Percentiles rank a stretch among this genome's conserved stretches.
Conservation (phyloP, 306 rosid species). For the Carpinus fangiana region DNA sequence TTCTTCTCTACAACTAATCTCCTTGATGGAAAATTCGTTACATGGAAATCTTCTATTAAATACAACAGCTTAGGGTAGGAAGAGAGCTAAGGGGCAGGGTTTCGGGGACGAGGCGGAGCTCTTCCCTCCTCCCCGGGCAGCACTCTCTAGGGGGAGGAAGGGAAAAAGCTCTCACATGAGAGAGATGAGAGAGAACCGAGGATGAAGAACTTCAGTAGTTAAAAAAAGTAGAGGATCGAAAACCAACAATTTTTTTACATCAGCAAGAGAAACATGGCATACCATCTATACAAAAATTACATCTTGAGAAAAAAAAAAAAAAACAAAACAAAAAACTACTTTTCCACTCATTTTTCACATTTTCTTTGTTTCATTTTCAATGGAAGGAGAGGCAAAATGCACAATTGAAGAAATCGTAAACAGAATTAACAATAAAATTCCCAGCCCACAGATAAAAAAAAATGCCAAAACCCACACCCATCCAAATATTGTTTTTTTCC, state of each 20-base stretch:
- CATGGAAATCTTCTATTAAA: no score
- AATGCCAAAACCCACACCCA: conserved; percentile 17
- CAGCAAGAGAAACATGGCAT: conserved; percentile 11
- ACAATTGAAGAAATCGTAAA: conserved; percentile 22
- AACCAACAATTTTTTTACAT: conserved; percentile 4
- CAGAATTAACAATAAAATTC: conserved; percentile 10
- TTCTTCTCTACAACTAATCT: no score
- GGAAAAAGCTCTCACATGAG: no score
- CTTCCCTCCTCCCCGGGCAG: no score
- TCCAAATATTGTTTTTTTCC: background rate
- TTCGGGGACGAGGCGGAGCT: no score
- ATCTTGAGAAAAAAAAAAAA: conserved; percentile 2
- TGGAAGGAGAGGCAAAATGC: conserved; percentile 13
- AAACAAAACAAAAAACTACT: background rate
- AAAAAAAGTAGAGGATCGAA: background rate
- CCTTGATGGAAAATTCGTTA: no score
- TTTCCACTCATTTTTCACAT: background rate
- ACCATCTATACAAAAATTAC: conserved; percentile 37
- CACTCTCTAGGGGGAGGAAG: no score
- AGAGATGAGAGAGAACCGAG: no score
- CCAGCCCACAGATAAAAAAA: background rate
- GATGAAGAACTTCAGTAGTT: background rate
- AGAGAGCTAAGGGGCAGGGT: no score
- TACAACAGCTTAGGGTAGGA: no score
- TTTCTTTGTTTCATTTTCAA: background rate